Evolutionary conservation across 2,329 filamentous ascomycete genomes (phyloP), one percentile per base, ranked within the genome.

Genomic region (Arthrobotrys musiformis): DNA sequence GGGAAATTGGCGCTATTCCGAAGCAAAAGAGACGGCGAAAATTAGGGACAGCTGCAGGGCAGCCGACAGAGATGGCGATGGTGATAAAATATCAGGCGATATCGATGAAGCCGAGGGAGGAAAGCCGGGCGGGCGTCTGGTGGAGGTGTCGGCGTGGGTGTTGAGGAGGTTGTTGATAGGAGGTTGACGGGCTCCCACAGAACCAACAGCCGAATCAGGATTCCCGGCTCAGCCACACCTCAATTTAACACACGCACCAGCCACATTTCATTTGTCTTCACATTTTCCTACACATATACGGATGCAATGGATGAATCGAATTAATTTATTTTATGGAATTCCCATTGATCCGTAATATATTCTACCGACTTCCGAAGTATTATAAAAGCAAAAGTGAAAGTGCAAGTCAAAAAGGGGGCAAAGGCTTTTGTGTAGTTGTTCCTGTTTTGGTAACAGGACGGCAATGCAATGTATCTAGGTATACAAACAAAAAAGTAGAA

Each of bases 151-250:
- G 66, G 66, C 60, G 66, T 48, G 61, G 67, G 40, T 70, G 73
- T 77, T 67, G 66, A 77, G 73, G 66, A 70, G 73, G 73, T 77
- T 77, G 73, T 77, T 77, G 73, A 77, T 77, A 77, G 73, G 73
- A 77, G 73, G 73, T 77, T 77, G 60, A 77, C 56, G 52, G 40
- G 66, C 37, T 46, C 40, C 46, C 61, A 44, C 68, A 33, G 13
- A 37, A 8, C 42, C 64, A 42, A 35, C 66, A 56, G 52, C 73
- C 73, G 60, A 70, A 77, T 69, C 73, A 77, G 73, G 73, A 70
- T 67, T n/a, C 40, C 66, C 42, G 63, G 63, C 54, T 63, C 35
- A 69, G 70, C 70, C 70, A 76, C 70, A 76, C 7, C 30, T 8
- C 54, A 40, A 28, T 8, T 1, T 13, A 24, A 24, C 19, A 9